Evolutionary conservation across 805 yeast species (phyloP).

Genomic region (Saccharomycopsis fibuligera): DNA sequence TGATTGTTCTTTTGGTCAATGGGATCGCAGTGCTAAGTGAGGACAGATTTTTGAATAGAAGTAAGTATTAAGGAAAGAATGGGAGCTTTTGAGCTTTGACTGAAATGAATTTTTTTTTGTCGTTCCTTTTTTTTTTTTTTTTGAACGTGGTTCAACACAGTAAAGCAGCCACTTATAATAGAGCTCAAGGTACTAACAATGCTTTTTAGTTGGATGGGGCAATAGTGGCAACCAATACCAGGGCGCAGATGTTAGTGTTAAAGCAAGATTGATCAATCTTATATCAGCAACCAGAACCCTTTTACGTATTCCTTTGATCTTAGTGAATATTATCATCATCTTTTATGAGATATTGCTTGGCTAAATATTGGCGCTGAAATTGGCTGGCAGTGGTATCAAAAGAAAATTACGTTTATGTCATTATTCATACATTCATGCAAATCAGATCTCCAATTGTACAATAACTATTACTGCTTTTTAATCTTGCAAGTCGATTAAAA

Average conservation of each 20-base stretch:
- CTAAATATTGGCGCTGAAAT: too few relatives aligned
- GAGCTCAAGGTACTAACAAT: slow-evolving; percentile 1
- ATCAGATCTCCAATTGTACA: too few relatives aligned
- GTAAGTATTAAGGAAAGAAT: slow-evolving; percentile 34
- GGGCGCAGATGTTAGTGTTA: slow-evolving; percentile 31
- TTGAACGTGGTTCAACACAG: neutral
- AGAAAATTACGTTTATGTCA: too few relatives aligned
- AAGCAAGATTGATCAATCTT: slow-evolving; percentile 43
- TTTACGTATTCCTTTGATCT: slow-evolving; percentile 49
- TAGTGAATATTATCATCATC: slow-evolving; percentile 43
- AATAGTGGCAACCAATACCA: slow-evolving; percentile 9
- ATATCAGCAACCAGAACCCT: slow-evolving; percentile 56
- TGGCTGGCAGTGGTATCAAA: too few relatives aligned
- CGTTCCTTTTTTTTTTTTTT: neutral
- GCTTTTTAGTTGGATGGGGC: slow-evolving; percentile 27
- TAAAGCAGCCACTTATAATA: neutral
- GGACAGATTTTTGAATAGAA: slow-evolving; percentile 52
- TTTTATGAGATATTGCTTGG: slow-evolving; percentile 49
- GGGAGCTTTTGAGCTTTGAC: slow-evolving; percentile 17
- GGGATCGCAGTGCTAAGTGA: slow-evolving; percentile 56
- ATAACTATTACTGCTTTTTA: too few relatives aligned
- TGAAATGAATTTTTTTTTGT: neutral
- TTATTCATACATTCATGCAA: too few relatives aligned
- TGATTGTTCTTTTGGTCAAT: slow-evolving; percentile 44
- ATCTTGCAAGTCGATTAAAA: too few relatives aligned